Base-by-base conservation (phyloP, 306 rosid genomes). In the Glycine soja region DNA sequence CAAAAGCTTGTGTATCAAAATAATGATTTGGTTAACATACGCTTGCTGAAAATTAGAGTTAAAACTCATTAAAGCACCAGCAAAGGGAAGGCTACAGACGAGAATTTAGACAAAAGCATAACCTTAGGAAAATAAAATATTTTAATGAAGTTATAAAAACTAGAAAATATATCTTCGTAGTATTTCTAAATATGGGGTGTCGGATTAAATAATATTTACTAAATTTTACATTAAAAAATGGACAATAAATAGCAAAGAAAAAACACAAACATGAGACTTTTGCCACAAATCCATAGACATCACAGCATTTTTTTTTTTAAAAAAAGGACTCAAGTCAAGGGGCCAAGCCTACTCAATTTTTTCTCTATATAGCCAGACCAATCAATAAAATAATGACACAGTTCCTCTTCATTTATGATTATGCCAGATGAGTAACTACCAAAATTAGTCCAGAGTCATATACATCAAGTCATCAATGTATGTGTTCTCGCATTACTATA, bases 261-360 rank as follows among this genome's bases (percentile, higher is more conserved):
- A 72, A 57, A 4, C n/a, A n/a, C 51, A 70, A 56, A 15, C 52
- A 67, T 7, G 5, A 6, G 36, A 54, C 13, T 13, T 50, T 52
- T 68, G 67, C 79, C 50, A 74, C 54, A 61, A 57, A 50, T 8
- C 61, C 77, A 79, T 59, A 46, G 38, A 79, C 71, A 79, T 19
- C 46, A 56, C 48, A 75, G 12, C n/a, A n/a, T n/a, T n/a, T n/a
- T n/a, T n/a, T n/a, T n/a, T n/a, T n/a, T n/a, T n/a, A n/a, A n/a
- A n/a, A n/a, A n/a, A n/a, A n/a, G n/a, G n/a, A n/a, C n/a, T n/a
- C n/a, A n/a, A n/a, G n/a, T n/a, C n/a, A n/a, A n/a, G n/a, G n/a
- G n/a, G n/a, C n/a, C n/a, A n/a, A n/a, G n/a, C n/a, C n/a, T n/a
- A n/a, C n/a, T n/a, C n/a, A n/a, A n/a, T n/a, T n/a, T n/a, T 42